These are phyloP conservation scores for Coprinopsis sp. DNA, from an alignment of 768 basidiomycete genomes.

Conservation along the genomic window DNA sequence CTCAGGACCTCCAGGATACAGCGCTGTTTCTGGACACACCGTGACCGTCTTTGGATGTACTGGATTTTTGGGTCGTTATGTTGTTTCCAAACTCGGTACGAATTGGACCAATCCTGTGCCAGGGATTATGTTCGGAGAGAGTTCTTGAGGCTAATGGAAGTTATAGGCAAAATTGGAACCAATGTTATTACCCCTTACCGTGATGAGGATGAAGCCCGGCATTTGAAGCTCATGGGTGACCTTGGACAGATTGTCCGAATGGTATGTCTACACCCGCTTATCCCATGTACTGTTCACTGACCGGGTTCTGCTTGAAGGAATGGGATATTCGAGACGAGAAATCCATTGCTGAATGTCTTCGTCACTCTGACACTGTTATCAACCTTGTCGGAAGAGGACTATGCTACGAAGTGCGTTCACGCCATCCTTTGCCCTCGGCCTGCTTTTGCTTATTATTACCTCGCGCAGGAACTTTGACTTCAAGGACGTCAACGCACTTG, in stretches of 20 bases:
- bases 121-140: constrained; percentile 7
- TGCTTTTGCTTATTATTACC: constrained; percentile 5
- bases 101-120: constrained; percentile 11
- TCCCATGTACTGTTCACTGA: constrained; percentile 6
- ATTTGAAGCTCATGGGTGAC: constrained; percentile 92
- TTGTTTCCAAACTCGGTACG: constrained; percentile 92
- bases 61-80: constrained; percentile 90
- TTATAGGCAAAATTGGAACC: constrained; percentile 81
- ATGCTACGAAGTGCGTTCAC: constrained; percentile 88
- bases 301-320: constrained; percentile 52
- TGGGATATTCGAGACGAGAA: constrained; percentile 90
- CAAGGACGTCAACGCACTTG: constrained; percentile 73
- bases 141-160: constrained; percentile 3
- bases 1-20: constrained; percentile 77
- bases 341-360: constrained; percentile 89
- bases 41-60: constrained; percentile 98
- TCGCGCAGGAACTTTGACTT: constrained; percentile 78
- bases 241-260: constrained; percentile 93
- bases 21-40: constrained; percentile 83
- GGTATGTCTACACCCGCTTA: constrained; percentile 43
- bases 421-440: constrained; percentile 9
- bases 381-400: constrained; percentile 93
- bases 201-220: constrained; percentile 88
- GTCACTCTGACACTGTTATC: constrained; percentile 95
- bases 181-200: constrained; percentile 95